Evolutionary conservation across 495 filamentous ascomycete genomes (phyloP).

Genomic region (Stereocaulon alpinum): DNA sequence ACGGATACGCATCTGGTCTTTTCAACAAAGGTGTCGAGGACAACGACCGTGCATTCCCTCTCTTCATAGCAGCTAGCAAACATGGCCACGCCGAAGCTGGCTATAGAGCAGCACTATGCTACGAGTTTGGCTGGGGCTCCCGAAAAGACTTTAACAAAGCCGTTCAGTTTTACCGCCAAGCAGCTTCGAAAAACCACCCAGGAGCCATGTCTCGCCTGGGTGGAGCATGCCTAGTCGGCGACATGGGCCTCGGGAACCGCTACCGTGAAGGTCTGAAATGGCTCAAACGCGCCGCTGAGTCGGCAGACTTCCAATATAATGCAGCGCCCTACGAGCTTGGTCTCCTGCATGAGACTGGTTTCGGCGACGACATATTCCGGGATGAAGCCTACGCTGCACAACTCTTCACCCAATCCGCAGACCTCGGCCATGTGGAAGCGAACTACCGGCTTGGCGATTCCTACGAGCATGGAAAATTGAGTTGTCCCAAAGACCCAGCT

Average conservation of each 20-base stretch:
- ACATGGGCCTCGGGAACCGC: conserved; percentile 73
- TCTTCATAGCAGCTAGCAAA: conserved; percentile 90
- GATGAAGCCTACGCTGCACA: conserved; percentile 88
- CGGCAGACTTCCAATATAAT: conserved; percentile 85
- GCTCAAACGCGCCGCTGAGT: conserved; percentile 86
- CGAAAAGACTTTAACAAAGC: conserved; percentile 81
- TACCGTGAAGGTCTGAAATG: conserved; percentile 92
- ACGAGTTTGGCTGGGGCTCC: conserved; percentile 96
- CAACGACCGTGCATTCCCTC: conserved; percentile 76
- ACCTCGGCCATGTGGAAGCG: conserved; percentile 79
- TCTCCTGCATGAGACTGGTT: conserved; percentile 76
- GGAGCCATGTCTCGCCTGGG: conserved; percentile 90
- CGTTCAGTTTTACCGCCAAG: conserved; percentile 80
- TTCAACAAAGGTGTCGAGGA: conserved; percentile 91
- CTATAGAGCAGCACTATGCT: conserved; percentile 88
- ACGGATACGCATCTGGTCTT: conserved; percentile 86
- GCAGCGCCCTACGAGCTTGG: conserved; percentile 86
- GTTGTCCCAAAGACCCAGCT: conserved; percentile 82
- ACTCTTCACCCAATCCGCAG: conserved; percentile 86
- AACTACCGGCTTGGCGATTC: conserved; percentile 85
- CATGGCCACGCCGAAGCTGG: conserved; percentile 95
- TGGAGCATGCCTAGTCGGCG: conserved; percentile 76
- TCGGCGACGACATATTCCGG: conserved; percentile 82
- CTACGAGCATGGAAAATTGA: conserved; percentile 84
- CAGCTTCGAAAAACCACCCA: conserved; percentile 87